Conservation (phyloP, 805 yeast species). For the Blastobotrys muscicola region DNA sequence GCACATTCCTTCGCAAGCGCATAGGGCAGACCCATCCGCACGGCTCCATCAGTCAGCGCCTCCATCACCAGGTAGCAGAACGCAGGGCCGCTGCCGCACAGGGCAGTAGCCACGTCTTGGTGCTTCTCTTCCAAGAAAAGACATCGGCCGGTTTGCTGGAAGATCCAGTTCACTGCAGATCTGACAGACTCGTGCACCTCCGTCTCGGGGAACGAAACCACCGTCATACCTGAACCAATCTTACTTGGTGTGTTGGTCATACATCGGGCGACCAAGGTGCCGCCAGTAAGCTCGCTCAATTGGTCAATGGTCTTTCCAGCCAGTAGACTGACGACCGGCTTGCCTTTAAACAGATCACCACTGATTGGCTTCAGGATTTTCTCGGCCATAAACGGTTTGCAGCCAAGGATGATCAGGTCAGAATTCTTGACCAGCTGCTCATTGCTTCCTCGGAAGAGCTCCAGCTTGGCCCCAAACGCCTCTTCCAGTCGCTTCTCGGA, state of each 20-base stretch:
- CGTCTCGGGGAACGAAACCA: slow-evolving; percentile 59
- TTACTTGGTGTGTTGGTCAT: slow-evolving; percentile 98
- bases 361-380: slow-evolving; percentile 45
- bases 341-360: slow-evolving; percentile 35
- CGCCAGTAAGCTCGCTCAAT: slow-evolving; percentile 35
- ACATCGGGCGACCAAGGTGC: slow-evolving; percentile 56
- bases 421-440: slow-evolving; percentile 51
- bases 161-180: slow-evolving; percentile 32
- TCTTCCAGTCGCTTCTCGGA: slow-evolving; percentile 41
- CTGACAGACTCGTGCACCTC: slow-evolving; percentile 30
- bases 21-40: slow-evolving; percentile 86
- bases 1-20: slow-evolving; percentile 78
- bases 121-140: slow-evolving; percentile 56
- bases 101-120: slow-evolving; percentile 93
- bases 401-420: slow-evolving; percentile 68
- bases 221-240: slow-evolving; percentile 90
- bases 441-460: slow-evolving; percentile 40
- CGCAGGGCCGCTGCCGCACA: slow-evolving; percentile 96
- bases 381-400: slow-evolving; percentile 77
- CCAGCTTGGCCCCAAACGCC: slow-evolving; percentile 45
- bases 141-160: slow-evolving; percentile 33
- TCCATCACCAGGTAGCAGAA: slow-evolving; percentile 84
- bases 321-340: slow-evolving; percentile 67
- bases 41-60: slow-evolving; percentile 88
- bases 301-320: slow-evolving; percentile 89